Evolutionary conservation across 179 eudicot genomes (phyloP).

Genomic region (Beta corolliflora): DNA sequence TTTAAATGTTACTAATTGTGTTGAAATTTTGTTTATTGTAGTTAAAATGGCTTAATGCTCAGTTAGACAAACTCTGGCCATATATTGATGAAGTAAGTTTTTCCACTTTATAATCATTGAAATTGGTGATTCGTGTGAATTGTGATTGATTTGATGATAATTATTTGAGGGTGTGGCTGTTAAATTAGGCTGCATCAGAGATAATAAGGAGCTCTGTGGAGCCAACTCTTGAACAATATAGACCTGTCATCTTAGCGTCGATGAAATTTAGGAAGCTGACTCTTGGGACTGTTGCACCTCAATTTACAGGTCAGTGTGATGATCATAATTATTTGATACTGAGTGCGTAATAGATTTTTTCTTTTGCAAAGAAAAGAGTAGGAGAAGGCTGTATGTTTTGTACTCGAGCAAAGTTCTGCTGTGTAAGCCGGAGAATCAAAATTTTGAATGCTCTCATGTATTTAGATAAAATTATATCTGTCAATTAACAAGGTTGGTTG

Average conservation of each 20-base stretch:
- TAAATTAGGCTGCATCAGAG: slow-evolving; percentile 83
- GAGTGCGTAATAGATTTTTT: neutral
- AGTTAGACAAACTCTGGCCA: slow-evolving; percentile 84
- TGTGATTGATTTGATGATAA: slow-evolving; percentile 18
- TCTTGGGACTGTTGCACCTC: slow-evolving; percentile 94
- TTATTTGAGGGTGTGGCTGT: slow-evolving; percentile 23
- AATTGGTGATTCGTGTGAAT: neutral
- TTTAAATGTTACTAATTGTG: neutral
- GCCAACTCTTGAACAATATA: slow-evolving; percentile 85
- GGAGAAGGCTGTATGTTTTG: neutral
- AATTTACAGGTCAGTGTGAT: slow-evolving; percentile 74
- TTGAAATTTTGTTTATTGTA: slow-evolving; percentile 35
- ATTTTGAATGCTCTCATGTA: neutral
- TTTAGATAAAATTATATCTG: neutral
- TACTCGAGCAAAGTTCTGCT: neutral
- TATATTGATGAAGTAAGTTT: slow-evolving; percentile 65
- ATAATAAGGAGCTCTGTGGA: slow-evolving; percentile 72
- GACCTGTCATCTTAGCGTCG: slow-evolving; percentile 65
- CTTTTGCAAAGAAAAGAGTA: neutral
- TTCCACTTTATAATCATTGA: neutral
- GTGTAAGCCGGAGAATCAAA: neutral
- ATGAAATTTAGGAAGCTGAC: slow-evolving; percentile 76
- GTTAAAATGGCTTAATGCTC: slow-evolving; percentile 82
- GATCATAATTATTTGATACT: slow-evolving; percentile 11
- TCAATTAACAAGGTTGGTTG: slow-evolving; percentile 1